These are phyloP conservation scores for Lecanicillium sp. DNA, from an alignment of 2,329 filamentous ascomycete genomes.

Conservation along the genomic window DNA sequence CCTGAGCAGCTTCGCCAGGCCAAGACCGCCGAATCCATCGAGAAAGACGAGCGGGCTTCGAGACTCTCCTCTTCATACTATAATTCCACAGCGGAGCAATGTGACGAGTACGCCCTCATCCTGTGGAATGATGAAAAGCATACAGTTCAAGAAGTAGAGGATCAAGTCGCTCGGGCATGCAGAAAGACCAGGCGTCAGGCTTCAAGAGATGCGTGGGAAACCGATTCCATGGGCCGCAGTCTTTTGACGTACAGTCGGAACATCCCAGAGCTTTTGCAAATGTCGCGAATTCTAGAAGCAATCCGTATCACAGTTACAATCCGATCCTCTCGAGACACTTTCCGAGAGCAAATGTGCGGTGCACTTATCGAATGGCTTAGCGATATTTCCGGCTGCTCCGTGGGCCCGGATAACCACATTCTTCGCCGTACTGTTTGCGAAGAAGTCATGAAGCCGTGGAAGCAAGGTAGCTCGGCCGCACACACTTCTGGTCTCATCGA, in stretches of 20 bases:
- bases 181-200: slow-evolving; percentile 64
- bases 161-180: slow-evolving; percentile 88
- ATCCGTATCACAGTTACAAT: slow-evolving; percentile 96
- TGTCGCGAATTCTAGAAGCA: slow-evolving; percentile 83
- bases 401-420: slow-evolving; percentile 73
- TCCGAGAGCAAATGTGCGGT: slow-evolving; percentile 97
- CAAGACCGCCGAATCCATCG: slow-evolving; percentile 77
- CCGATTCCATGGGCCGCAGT: slow-evolving; percentile 80
- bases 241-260: slow-evolving; percentile 72
- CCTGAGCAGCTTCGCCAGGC: slow-evolving; percentile 86
- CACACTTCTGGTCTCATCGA: slow-evolving; percentile 52
- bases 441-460: slow-evolving; percentile 84
- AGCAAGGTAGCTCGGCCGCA: slow-evolving; percentile 72
- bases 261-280: slow-evolving; percentile 64
- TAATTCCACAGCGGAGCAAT: slow-evolving; percentile 47
- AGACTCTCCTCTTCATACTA: slow-evolving; percentile 65
- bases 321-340: slow-evolving; percentile 86
- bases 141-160: slow-evolving; percentile 81
- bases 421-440: slow-evolving; percentile 81
- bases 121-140: slow-evolving; percentile 99
- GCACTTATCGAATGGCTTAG: slow-evolving; percentile 93
- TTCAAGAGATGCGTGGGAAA: slow-evolving; percentile 72
- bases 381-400: slow-evolving; percentile 84
- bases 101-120: slow-evolving; percentile 69
- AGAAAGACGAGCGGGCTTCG: slow-evolving; percentile 74